Evolutionary conservation across 208 protist species (phyloP), one percentile per base, ranked within the genome.

Genomic region (Porcisia hertigi): DNA sequence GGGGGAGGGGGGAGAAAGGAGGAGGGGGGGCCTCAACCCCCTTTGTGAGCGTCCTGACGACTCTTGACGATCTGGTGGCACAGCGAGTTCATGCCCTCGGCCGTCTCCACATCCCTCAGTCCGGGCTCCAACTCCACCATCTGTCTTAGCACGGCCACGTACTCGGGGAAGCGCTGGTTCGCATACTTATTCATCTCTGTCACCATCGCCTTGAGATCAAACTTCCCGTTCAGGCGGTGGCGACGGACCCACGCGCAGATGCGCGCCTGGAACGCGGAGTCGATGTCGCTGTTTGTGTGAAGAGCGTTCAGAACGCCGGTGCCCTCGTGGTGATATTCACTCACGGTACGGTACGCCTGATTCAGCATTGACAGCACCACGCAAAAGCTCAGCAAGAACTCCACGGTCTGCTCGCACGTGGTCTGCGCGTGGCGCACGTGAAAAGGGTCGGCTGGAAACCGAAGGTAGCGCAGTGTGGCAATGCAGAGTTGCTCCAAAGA

Each of bases 401-500:
- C 82, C 20, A 93, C 73, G 30, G 88, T 83, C 53, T 74, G 69
- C 64, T 79, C 75, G 0, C 86, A 83, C 14, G 86, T 89, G 36
- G 60, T 60, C 45, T 89, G 83, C 6, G 86, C 91, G 58, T 93
- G 83, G 45, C 79, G 79, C 18, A 87, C 77, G 73, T 93, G 89
- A 18, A 84, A 75, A 43, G 71, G 71, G 60, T 95, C 87, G 69
- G 79, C 67, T 1, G 91, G 91, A 47, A 81, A 81, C 47, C 77
- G 69, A 34, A 93, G 79, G 65, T 92, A 95, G 12, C 87, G 87
- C 66, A 91, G 77, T 52, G 88, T 84, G n/a, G 88, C 91, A 58
- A 95, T 80, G 81, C 91, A 95, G 43, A 95, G 74, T 52, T 83
- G 81, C 80, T 95, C 91, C 59, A 95, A 64, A 14, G 80, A 73